These are phyloP conservation scores for Arthrobotrys sinensis DNA, from an alignment of 2,329 filamentous ascomycete species.

Conservation along the genomic window DNA sequence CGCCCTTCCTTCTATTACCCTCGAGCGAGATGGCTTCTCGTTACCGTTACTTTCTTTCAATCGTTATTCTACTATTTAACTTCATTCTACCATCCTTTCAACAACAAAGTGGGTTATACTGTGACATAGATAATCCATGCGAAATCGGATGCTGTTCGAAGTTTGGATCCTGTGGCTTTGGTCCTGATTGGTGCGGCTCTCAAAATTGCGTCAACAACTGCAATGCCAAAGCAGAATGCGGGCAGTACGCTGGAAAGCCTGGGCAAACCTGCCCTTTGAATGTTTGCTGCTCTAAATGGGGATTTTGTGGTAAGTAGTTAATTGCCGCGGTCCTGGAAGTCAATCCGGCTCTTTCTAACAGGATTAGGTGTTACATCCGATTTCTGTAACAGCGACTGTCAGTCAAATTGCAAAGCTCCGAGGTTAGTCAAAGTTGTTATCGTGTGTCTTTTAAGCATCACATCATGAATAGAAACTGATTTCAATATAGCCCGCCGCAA, in stretches of 20 bases:
- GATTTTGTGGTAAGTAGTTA: slow-evolving; percentile 55
- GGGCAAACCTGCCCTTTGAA: slow-evolving; percentile 65
- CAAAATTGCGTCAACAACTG: slow-evolving; percentile 66
- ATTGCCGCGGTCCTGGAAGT: too few relatives aligned
- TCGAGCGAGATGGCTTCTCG: neutral
- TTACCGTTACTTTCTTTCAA: neutral
- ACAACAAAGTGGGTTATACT: neutral
- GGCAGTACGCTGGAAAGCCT: slow-evolving; percentile 62
- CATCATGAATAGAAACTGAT: too few relatives aligned
- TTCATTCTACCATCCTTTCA: neutral
- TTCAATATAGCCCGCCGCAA: neutral
- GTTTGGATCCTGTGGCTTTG: slow-evolving; percentile 15
- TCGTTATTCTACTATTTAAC: neutral
- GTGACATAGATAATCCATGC: neutral
- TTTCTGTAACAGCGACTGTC: too few relatives aligned
- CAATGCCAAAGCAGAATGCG: slow-evolving; percentile 66
- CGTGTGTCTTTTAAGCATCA: too few relatives aligned
- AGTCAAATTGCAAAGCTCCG: slow-evolving; percentile 1
- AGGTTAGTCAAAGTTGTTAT: neutral
- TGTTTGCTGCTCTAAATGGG: slow-evolving; percentile 61
- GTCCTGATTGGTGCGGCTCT: slow-evolving; percentile 49
- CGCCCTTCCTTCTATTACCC: too few relatives aligned
- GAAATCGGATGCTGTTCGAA: slow-evolving; percentile 4
- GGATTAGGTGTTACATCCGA: neutral
- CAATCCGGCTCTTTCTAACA: too few relatives aligned